phyloP scores from a whole-genome alignment of 2,329 filamentous ascomycete genomes.

The Neofusicoccum cordaticola region DNA sequence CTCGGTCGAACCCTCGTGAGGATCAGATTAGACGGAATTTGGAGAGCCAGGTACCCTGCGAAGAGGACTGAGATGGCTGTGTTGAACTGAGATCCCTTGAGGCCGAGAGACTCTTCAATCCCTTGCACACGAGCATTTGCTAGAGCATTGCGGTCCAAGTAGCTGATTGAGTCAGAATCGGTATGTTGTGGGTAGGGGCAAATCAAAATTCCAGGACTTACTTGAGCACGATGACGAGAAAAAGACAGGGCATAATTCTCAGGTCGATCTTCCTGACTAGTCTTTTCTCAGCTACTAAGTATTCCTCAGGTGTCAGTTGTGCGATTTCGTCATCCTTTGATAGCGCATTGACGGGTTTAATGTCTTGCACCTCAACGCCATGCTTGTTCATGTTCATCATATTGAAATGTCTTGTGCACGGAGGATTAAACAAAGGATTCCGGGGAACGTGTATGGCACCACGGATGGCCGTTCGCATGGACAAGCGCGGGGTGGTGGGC shows the following conservation, averaged over 20 bases:
- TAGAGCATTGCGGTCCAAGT: slow-evolving; percentile 59
- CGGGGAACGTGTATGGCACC: not conserved
- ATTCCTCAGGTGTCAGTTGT: slow-evolving; percentile 31
- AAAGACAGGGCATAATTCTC: slow-evolving; percentile 39
- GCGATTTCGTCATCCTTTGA: slow-evolving; percentile 28
- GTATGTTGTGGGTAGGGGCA: not conserved
- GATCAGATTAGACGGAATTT: slow-evolving; percentile 44
- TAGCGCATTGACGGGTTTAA: not conserved
- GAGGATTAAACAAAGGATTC: no score
- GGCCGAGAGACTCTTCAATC: slow-evolving; percentile 48
- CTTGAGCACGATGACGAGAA: slow-evolving; percentile 38
- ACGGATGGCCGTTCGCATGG: not conserved
- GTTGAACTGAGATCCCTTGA: not conserved
- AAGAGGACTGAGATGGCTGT: slow-evolving; percentile 61
- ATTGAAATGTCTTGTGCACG: not conserved
- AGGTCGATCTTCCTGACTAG: slow-evolving; percentile 31
- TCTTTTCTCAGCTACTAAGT: slow-evolving; percentile 29
- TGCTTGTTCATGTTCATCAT: not conserved
- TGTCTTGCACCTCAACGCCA: not conserved
- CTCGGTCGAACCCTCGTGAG: slow-evolving; percentile 26
- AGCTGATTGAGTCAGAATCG: not conserved
- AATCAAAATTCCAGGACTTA: slow-evolving; percentile 18
- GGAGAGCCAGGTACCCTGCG: slow-evolving; percentile 38
- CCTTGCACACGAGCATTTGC: slow-evolving; percentile 62
- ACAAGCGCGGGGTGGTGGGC: not conserved